Evolutionary conservation across 306 rosid genomes (phyloP).

Genomic region (Pyrus communis): DNA sequence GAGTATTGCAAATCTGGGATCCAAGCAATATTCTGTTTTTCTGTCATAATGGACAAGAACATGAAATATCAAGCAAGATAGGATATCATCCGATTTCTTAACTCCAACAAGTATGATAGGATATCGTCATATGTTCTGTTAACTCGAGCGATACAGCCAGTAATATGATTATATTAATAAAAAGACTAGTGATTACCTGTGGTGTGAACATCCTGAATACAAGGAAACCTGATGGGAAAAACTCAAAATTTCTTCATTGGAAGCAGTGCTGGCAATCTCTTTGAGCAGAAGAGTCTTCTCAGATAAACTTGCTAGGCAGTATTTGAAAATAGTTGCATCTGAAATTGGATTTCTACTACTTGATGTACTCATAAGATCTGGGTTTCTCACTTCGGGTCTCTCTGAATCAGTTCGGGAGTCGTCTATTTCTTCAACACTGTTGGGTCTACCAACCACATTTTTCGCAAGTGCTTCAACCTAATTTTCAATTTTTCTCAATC

Average conservation of each 20-base stretch:
- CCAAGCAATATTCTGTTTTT: neutral
- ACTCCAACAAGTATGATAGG: no score
- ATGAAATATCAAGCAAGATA: slow-evolving; percentile 9
- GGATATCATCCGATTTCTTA: neutral
- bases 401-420: slow-evolving; percentile 60
- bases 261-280: slow-evolving; percentile 60
- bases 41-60: neutral
- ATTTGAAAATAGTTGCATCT: slow-evolving; percentile 70
- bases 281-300: slow-evolving; percentile 85
- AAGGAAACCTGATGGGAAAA: slow-evolving; percentile 65
- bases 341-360: slow-evolving; percentile 53
- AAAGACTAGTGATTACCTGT: slow-evolving; percentile 31
- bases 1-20: neutral
- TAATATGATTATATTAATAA: neutral
- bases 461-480: slow-evolving; percentile 49
- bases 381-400: slow-evolving; percentile 50
- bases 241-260: slow-evolving; percentile 54
- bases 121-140: neutral
- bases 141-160: neutral
- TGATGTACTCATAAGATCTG: slow-evolving; percentile 35
- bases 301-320: slow-evolving; percentile 64
- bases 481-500: slow-evolving; percentile 10
- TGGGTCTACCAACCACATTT: slow-evolving; percentile 33
- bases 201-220: slow-evolving; percentile 89
- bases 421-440: slow-evolving; percentile 43